Conservation (phyloP, 1,284 basidiomycete genomes). For the Boletus semigastroideus region DNA sequence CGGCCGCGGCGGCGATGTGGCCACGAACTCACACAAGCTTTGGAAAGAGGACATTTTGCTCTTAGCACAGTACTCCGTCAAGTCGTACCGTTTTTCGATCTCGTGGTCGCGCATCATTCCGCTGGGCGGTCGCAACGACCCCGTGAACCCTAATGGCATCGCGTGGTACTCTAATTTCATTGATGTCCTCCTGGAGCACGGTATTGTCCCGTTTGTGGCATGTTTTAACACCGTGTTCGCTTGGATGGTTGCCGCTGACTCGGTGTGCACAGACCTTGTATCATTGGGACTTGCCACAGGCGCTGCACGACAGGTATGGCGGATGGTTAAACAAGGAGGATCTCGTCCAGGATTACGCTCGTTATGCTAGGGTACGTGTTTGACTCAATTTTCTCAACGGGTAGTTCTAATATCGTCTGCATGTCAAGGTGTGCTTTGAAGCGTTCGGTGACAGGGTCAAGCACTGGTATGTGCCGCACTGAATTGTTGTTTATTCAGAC, state of each 20-base stretch:
- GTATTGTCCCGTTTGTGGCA: conserved; percentile 70
- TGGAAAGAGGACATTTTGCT: conserved; percentile 71
- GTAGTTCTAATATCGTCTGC: conserved; percentile 4
- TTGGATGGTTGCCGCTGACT: not conserved
- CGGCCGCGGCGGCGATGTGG: conserved; percentile 63
- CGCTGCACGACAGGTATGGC: conserved; percentile 44
- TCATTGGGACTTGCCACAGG: conserved; percentile 60
- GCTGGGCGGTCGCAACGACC: conserved; percentile 65
- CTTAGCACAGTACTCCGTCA: conserved; percentile 56
- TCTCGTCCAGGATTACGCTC: conserved; percentile 52
- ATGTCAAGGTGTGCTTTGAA: conserved; percentile 58
- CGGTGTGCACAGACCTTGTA: conserved; percentile 57
- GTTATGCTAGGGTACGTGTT: conserved; percentile 59
- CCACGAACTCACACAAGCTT: conserved; percentile 67
- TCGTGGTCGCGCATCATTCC: conserved; percentile 77
- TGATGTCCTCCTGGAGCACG: conserved; percentile 60
- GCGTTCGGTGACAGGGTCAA: conserved; percentile 75
- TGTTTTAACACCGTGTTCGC: conserved; percentile 21
- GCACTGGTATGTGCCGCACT: conserved; percentile 51
- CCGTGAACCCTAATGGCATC: conserved; percentile 68
- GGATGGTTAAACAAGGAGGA: conserved; percentile 42
- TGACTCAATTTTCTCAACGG: not conserved
- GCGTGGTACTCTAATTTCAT: conserved; percentile 69
- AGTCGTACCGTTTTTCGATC: conserved; percentile 68
- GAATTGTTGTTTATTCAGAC: conserved; percentile 6